Percentiles rank a stretch among this genome's conserved stretches.
Evolutionary conservation across 2,329 filamentous ascomycete genomes (phyloP).

Genomic region (Coniosporium tulheliwenetii): DNA sequence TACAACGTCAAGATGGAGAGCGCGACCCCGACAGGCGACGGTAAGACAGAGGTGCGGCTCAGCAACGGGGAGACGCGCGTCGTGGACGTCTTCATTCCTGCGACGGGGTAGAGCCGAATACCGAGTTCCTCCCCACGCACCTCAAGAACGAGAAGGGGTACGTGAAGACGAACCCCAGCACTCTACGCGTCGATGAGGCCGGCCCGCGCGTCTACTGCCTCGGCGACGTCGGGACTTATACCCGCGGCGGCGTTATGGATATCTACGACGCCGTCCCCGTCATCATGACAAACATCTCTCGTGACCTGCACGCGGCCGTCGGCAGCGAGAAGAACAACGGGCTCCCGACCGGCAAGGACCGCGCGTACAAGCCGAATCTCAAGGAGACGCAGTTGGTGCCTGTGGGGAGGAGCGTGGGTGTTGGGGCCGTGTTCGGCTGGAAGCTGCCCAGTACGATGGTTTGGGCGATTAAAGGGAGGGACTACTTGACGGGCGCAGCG

Average conservation of each 20-base stretch:
- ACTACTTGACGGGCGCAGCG: constrained; percentile 18
- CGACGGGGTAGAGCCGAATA: constrained; percentile 37
- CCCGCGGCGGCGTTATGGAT: constrained; percentile 25
- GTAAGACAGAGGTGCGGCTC: constrained; percentile 26
- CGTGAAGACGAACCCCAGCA: constrained; percentile 30
- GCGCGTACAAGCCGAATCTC: constrained; percentile 14
- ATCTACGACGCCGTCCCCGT: constrained; percentile 23
- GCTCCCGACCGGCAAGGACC: constrained; percentile 12
- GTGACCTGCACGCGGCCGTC: constrained; percentile 24
- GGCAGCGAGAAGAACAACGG: constrained; percentile 2
- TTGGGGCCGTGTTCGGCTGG: constrained; percentile 21
- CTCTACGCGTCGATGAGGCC: constrained; percentile 28
- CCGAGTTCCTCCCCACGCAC: constrained; percentile 30
- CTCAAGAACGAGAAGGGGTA: constrained; percentile 31
- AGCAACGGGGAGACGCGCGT: constrained; percentile 29
- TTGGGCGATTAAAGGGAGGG: constrained; percentile 20
- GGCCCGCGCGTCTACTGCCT: constrained; percentile 30
- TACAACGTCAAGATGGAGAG: constrained; percentile 20
- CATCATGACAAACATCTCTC: constrained; percentile 27
- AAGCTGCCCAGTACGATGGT: constrained; percentile 20
- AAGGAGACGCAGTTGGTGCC: constrained; percentile 22
- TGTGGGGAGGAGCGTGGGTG: constrained; percentile 20
- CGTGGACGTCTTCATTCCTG: constrained; percentile 37
- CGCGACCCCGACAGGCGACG: constrained; percentile 14
- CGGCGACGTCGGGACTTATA: constrained; percentile 30